phyloP scores from a whole-genome alignment of 129 eudicot genomes.

The Chrysanthemum lavandulifolium region DNA sequence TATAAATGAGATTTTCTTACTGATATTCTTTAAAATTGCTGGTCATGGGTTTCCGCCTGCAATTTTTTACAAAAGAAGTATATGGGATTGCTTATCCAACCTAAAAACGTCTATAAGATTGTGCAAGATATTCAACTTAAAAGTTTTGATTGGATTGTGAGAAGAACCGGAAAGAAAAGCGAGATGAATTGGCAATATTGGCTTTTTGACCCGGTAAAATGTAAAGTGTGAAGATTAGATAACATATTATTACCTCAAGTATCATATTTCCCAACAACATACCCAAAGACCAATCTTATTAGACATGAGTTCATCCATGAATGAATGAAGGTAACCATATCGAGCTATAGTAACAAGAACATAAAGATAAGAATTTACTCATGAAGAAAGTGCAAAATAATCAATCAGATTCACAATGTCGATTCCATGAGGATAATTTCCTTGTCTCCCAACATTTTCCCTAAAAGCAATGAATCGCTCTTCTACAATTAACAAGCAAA shows the following conservation, averaged over 20 bases:
- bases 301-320: conserved; percentile 86
- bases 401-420: conserved; percentile 94
- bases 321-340: conserved; percentile 81
- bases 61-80: too few relatives aligned
- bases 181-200: too few relatives aligned
- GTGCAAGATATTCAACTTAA: too few relatives aligned
- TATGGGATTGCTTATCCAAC: too few relatives aligned
- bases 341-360: conserved; percentile 83
- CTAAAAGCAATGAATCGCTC: conserved; percentile 99
- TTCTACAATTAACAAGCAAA: conserved; percentile 90
- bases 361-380: conserved; percentile 75
- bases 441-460: conserved; percentile 99
- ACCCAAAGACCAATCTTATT: conserved; percentile 98
- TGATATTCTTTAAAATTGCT: too few relatives aligned
- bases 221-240: neutral
- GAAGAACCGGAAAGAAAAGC: too few relatives aligned
- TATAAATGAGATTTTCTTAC: too few relatives aligned
- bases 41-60: too few relatives aligned
- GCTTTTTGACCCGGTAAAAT: too few relatives aligned
- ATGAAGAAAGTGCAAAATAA: conserved; percentile 96
- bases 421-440: conserved; percentile 89
- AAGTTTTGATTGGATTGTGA: too few relatives aligned
- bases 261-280: conserved; percentile 32
- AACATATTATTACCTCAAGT: conserved; percentile 14
- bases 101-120: too few relatives aligned